Percentiles rank a stretch among this genome's conserved stretches.
Conservation (phyloP, 805 yeast species). For the Wickerhamomyces queroliae region DNA sequence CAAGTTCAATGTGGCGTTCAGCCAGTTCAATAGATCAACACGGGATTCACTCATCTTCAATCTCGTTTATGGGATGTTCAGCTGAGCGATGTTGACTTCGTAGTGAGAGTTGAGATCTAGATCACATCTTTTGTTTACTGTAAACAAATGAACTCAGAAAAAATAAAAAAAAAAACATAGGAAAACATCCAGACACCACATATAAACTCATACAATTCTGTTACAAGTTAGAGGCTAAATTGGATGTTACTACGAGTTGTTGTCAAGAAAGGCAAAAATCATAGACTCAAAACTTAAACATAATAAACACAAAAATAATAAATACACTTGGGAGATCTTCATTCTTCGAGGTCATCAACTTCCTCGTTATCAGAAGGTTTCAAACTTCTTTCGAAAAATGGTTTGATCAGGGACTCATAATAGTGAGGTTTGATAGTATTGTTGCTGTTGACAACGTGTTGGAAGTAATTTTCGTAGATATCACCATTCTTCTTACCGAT, state of each 20-base stretch:
- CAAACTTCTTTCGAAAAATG: constrained; percentile 16
- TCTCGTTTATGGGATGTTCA: no score
- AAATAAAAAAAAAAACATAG: no score
- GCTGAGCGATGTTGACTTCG: no score
- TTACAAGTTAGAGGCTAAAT: no score
- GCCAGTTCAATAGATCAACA: constrained; percentile 79
- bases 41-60: constrained; percentile 76
- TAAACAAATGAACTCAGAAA: neutral
- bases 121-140: no score
- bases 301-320: no score
- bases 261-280: no score
- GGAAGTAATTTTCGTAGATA: constrained; percentile 72
- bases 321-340: neutral
- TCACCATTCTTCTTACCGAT: constrained; percentile 80
- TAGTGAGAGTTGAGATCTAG: no score
- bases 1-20: constrained; percentile 63
- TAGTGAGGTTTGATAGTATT: constrained; percentile 53
- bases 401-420: constrained; percentile 13
- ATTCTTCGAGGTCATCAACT: neutral
- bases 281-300: no score
- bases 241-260: no score
- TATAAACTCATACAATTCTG: neutral
- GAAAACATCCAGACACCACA: neutral
- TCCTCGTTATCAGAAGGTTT: constrained; percentile 16
- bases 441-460: constrained; percentile 43